phyloP scores from a whole-genome alignment of 2,329 filamentous ascomycete genomes.

The Sporothrix phasma region DNA sequence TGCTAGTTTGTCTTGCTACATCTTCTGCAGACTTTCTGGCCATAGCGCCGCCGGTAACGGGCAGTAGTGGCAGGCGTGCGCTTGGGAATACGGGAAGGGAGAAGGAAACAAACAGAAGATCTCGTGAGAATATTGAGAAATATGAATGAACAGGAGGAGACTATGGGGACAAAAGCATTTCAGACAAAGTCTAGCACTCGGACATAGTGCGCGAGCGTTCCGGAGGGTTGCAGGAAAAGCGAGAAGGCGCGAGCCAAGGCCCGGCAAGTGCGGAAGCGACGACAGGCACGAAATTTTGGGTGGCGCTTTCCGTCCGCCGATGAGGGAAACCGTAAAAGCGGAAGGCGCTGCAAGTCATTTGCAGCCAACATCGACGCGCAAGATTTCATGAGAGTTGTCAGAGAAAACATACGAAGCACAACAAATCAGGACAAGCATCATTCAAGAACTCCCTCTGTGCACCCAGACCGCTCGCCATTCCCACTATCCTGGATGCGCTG shows the following conservation, averaged over 20 bases:
- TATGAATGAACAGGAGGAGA: too few species aligned
- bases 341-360: not conserved
- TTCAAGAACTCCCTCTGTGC: not conserved
- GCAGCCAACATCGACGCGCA: not conserved
- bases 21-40: not conserved
- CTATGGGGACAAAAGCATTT: too few species aligned
- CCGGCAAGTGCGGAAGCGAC: constrained; percentile 3
- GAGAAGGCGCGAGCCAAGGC: constrained; percentile 1
- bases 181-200: not conserved
- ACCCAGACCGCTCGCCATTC: not conserved
- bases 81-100: not conserved
- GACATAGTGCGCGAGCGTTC: not conserved
- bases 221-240: not conserved
- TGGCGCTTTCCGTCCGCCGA: constrained; percentile 6
- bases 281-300: not conserved
- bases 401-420: not conserved
- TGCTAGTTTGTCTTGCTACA: not conserved
- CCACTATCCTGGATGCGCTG: not conserved
- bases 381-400: not conserved
- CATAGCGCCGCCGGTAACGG: constrained; percentile 2
- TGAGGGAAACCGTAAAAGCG: not conserved
- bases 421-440: not conserved
- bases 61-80: not conserved
- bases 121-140: too few species aligned
- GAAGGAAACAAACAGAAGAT: not conserved